A percentile compares a stretch with the other conserved stretches of the same genome.
phyloP scores from a whole-genome alignment of 2,329 filamentous ascomycete species.

The Chaetomiaceae sp. region DNA sequence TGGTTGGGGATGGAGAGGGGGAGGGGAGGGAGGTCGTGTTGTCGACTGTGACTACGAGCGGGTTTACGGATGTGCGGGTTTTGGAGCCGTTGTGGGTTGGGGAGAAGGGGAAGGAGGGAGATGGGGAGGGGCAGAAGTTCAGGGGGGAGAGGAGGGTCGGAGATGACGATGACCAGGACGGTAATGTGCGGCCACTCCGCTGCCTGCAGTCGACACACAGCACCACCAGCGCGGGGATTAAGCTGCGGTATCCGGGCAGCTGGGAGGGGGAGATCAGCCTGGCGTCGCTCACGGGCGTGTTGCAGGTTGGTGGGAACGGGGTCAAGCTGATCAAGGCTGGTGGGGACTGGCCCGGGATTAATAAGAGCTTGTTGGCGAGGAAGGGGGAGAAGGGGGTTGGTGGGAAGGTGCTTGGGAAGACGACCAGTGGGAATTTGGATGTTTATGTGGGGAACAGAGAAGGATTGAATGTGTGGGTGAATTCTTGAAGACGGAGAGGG shows the following conservation, averaged over 20 bases:
- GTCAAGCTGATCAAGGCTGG: conserved; percentile 36
- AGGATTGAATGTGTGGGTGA: too few relatives aligned
- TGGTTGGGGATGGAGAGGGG: conserved; percentile 12
- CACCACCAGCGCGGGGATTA: conserved; percentile 41
- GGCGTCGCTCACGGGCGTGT: conserved; percentile 37
- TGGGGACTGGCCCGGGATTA: conserved; percentile 31
- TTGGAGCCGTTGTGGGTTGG: conserved; percentile 43
- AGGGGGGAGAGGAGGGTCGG: too few relatives aligned
- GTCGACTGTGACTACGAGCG: background rate
- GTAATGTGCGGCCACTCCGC: background rate
- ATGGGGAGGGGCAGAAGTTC: too few relatives aligned
- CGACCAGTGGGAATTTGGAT: conserved; percentile 16
- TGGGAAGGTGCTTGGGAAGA: conserved; percentile 12
- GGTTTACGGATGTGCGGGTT: conserved; percentile 32
- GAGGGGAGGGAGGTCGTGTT: conserved; percentile 24
- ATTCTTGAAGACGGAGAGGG: too few relatives aligned
- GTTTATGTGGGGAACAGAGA: conserved; percentile 22
- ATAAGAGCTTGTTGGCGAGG: conserved; percentile 32
- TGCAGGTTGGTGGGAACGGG: conserved; percentile 39
- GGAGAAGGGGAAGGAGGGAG: background rate
- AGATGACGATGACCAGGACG: background rate
- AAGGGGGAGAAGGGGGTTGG: conserved; percentile 38
- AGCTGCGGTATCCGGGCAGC: conserved; percentile 41
- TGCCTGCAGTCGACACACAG: conserved; percentile 43
- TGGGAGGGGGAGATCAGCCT: conserved; percentile 46